phyloP scores from a whole-genome alignment of 495 filamentous ascomycete genomes.

The Tricharina praecox region DNA sequence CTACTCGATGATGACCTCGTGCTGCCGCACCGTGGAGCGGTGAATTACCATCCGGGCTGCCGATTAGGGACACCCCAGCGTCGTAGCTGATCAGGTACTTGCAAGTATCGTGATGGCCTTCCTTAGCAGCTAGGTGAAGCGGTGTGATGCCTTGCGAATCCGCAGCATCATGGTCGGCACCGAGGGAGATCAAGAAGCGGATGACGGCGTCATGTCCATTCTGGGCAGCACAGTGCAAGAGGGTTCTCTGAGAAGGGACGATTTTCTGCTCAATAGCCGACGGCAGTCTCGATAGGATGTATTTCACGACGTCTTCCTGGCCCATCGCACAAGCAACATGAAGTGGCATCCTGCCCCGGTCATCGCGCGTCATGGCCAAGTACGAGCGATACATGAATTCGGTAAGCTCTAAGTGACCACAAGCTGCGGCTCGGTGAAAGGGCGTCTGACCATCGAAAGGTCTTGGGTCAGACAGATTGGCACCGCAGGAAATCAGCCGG shows the following conservation, averaged over 20 bases:
- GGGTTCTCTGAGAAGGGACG: conserved; percentile 10
- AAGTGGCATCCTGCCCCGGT: conserved; percentile 6
- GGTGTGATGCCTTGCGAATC: conserved; percentile 13
- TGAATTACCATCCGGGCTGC: conserved; percentile 7
- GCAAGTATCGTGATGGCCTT: conserved; percentile 12
- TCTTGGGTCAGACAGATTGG: neutral
- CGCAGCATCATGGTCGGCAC: conserved; percentile 10
- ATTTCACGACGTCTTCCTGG: conserved; percentile 10
- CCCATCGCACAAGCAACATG: conserved; percentile 11
- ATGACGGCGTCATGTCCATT: conserved; percentile 9
- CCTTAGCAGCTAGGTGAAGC: conserved; percentile 14
- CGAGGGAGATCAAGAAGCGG: conserved; percentile 13
- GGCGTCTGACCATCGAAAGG: conserved; percentile 4
- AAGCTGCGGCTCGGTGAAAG: conserved; percentile 6
- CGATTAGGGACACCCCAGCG: neutral
- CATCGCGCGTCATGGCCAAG: neutral
- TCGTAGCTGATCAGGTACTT: neutral
- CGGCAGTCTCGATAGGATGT: conserved; percentile 9
- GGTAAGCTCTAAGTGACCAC: conserved; percentile 4
- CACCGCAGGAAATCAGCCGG: neutral
- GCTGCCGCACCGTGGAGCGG: conserved; percentile 8
- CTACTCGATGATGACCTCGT: conserved; percentile 9
- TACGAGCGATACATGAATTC: neutral
- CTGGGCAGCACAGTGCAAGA: conserved; percentile 14
- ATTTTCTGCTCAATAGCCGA: neutral